Evolutionary conservation across 306 rosid genomes (phyloP).

Genomic region (Cicer arietinum): DNA sequence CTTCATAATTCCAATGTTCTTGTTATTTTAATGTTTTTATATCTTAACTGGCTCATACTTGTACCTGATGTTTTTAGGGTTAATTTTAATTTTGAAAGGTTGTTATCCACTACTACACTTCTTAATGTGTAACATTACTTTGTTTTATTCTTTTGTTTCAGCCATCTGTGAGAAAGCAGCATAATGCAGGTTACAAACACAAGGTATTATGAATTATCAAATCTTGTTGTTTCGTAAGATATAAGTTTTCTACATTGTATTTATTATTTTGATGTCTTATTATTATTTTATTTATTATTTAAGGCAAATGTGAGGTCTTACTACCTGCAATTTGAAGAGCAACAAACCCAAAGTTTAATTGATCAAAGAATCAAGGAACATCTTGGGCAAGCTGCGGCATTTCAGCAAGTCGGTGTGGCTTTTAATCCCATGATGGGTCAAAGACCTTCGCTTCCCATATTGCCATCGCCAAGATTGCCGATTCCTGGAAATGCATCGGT

Average conservation of each 20-base stretch:
- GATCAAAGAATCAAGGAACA: constrained; percentile 98
- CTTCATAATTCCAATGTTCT: neutral
- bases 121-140: neutral
- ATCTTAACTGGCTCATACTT: neutral
- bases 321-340: constrained; percentile 96
- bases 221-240: neutral
- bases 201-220: constrained; percentile 57
- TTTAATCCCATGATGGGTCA: constrained; percentile 68
- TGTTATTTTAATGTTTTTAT: neutral
- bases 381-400: constrained; percentile 93
- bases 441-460: constrained; percentile 75
- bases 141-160: constrained; percentile 45
- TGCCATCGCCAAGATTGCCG: constrained; percentile 73
- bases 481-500: constrained; percentile 61
- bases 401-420: constrained; percentile 89
- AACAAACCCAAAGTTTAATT: constrained; percentile 91
- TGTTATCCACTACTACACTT: neutral
- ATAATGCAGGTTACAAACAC: constrained; percentile 96
- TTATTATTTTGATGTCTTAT: neutral
- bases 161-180: constrained; percentile 99
- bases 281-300: neutral
- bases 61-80: neutral
- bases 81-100: neutral
- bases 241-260: neutral
- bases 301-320: constrained; percentile 90